Conservation (phyloP, 768 basidiomycete species). For the Rickenella mellea region DNA sequence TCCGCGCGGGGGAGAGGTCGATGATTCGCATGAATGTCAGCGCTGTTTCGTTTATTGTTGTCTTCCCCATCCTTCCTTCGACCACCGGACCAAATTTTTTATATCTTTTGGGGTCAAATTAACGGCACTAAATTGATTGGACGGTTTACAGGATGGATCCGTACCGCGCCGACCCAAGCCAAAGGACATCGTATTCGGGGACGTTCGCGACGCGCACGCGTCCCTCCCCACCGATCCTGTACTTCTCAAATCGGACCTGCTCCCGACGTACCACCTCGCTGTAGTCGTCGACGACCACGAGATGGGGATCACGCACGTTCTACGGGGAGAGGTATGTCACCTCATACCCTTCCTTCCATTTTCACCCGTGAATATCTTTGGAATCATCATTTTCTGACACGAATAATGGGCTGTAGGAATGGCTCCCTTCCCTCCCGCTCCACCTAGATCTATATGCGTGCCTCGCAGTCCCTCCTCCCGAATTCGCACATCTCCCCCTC, state of each 20-base stretch:
- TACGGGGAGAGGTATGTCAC: slow-evolving; percentile 75
- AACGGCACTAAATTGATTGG: neutral
- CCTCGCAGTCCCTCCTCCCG: slow-evolving; percentile 59
- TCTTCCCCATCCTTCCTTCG: neutral
- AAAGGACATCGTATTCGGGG: slow-evolving; percentile 69
- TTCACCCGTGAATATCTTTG: neutral
- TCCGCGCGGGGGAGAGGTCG: slow-evolving; percentile 66
- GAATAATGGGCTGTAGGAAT: slow-evolving; percentile 81
- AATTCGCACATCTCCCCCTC: slow-evolving; percentile 87
- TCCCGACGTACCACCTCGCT: slow-evolving; percentile 95
- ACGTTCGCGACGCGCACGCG: slow-evolving; percentile 61
- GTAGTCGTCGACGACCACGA: slow-evolving; percentile 92
- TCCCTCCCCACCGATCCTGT: slow-evolving; percentile 85
- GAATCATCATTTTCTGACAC: neutral
- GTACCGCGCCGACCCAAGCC: slow-evolving; percentile 42
- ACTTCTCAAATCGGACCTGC: slow-evolving; percentile 83
- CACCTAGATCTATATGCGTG: slow-evolving; percentile 85
- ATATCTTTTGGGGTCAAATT: neutral
- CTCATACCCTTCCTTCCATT: neutral
- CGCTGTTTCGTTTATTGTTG: slow-evolving; percentile 1
- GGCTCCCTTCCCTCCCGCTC: slow-evolving; percentile 87
- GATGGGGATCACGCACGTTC: slow-evolving; percentile 93
- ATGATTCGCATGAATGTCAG: slow-evolving; percentile 84
- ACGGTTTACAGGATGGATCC: slow-evolving; percentile 39
- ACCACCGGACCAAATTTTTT: slow-evolving; percentile 2